Evolutionary conservation across 2,329 filamentous ascomycete species (phyloP).

Genomic region (Ciborinia camelliae): DNA sequence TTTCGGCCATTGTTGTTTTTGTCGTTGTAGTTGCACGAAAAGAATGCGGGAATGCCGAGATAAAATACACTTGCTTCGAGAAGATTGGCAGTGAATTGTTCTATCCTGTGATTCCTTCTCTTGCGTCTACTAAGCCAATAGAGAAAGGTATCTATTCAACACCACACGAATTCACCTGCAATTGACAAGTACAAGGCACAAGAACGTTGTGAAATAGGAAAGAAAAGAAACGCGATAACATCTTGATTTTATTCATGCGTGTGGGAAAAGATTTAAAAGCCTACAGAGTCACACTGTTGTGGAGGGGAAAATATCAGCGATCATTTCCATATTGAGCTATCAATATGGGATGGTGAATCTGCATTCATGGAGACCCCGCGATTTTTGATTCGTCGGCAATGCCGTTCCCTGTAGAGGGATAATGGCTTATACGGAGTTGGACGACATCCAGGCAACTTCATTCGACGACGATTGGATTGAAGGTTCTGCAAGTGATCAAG

Average conservation of each 20-base stretch:
- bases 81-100: no score
- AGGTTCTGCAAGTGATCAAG: background rate
- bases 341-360: background rate
- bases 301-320: background rate
- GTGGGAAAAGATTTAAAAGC: background rate
- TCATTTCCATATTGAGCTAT: background rate
- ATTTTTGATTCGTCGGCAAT: background rate
- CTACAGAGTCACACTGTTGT: background rate
- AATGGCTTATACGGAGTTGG: background rate
- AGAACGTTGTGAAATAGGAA: background rate
- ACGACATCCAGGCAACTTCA: background rate
- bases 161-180: conserved; percentile 20
- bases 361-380: conserved; percentile 7
- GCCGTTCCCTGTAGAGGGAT: background rate
- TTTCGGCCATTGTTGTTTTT: background rate
- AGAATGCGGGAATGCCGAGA: background rate
- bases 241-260: background rate
- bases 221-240: background rate
- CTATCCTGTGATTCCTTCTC: background rate
- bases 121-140: background rate
- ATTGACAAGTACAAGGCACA: background rate
- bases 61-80: background rate
- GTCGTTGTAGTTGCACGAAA: background rate
- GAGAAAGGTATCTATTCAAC: background rate
- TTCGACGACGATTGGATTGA: background rate